phyloP scores from a whole-genome alignment of 2,329 filamentous ascomycete genomes.

The Zasmidium citrigriseum region DNA sequence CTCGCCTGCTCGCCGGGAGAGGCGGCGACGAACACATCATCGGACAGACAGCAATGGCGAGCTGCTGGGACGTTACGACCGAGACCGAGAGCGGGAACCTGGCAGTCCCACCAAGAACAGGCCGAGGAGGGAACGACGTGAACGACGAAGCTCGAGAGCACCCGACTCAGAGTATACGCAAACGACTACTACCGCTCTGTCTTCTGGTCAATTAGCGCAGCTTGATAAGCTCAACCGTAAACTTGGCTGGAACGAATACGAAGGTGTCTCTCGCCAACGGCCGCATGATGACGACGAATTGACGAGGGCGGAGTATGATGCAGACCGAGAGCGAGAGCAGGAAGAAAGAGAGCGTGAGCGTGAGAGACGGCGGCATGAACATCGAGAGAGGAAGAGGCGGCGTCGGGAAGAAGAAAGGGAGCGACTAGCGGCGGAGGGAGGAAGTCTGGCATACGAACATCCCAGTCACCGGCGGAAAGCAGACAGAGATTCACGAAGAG shows the following conservation, averaged over 20 bases:
- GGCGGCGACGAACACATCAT: constrained; percentile 35
- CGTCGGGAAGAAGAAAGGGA: constrained; percentile 44
- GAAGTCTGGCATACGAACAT: constrained; percentile 29
- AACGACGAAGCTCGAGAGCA: constrained; percentile 15
- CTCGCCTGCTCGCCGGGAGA: constrained; percentile 31
- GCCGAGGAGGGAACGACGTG: constrained; percentile 9
- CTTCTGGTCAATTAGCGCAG: constrained; percentile 63
- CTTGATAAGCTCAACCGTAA: constrained; percentile 65
- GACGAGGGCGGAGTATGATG: constrained; percentile 36
- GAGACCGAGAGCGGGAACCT: constrained; percentile 10
- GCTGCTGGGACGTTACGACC: constrained; percentile 24
- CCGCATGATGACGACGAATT: constrained; percentile 30
- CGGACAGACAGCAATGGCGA: constrained; percentile 38
- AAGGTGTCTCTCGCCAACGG: constrained; percentile 52
- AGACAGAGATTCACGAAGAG: constrained; percentile 37
- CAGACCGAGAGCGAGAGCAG: constrained; percentile 35
- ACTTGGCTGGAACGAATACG: constrained; percentile 46
- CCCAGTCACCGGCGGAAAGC: constrained; percentile 27
- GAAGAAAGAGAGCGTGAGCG: constrained; percentile 37
- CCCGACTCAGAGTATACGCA: constrained; percentile 23
- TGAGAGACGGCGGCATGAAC: constrained; percentile 29
- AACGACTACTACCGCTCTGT: constrained; percentile 42
- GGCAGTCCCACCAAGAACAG: constrained; percentile 15
- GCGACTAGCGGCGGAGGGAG: constrained; percentile 31
- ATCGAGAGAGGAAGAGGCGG: constrained; percentile 42